Percentiles rank a stretch among this genome's conserved stretches.
These are phyloP conservation scores for Tuber brumale DNA, from an alignment of 495 filamentous ascomycete species.

Conservation along the genomic window DNA sequence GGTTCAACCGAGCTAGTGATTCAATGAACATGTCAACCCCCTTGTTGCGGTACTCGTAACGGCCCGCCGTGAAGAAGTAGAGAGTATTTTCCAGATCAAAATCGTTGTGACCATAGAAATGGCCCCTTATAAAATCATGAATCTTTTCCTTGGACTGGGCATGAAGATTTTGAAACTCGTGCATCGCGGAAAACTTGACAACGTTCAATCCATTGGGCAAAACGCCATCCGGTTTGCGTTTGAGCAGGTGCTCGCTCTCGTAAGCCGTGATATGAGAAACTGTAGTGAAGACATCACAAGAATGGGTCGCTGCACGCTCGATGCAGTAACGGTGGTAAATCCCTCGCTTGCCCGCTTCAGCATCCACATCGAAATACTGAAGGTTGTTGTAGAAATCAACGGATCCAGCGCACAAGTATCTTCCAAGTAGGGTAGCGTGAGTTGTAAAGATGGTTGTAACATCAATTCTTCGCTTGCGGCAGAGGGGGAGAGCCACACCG, in stretches of 20 bases:
- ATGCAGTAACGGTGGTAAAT: conserved; percentile 99
- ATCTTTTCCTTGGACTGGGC: conserved; percentile 95
- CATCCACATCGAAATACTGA: conserved; percentile 92
- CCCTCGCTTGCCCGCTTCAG: conserved; percentile 92
- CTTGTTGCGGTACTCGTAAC: conserved; percentile 97
- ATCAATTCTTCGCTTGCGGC: conserved; percentile 89
- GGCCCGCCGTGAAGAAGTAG: conserved; percentile 95
- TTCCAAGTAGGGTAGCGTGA: conserved; percentile 86
- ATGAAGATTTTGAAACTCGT: conserved; percentile 98
- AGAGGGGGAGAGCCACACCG: conserved; percentile 88
- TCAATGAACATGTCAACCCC: conserved; percentile 99
- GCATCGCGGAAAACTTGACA: conserved; percentile 96
- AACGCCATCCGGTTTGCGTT: conserved; percentile 95
- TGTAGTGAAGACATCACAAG: conserved; percentile 94
- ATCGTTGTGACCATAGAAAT: conserved; percentile 97
- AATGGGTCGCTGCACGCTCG: conserved; percentile 83
- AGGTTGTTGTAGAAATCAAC: conserved; percentile 99
- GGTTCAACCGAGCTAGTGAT: conserved; percentile 86
- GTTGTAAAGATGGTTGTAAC: conserved; percentile 98
- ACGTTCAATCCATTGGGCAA: conserved; percentile 95
- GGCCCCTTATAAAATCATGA: conserved; percentile 93
- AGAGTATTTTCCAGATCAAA: conserved; percentile 94
- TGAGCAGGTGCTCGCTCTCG: conserved; percentile 93
- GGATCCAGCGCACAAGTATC: conserved; percentile 93
- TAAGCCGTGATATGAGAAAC: conserved; percentile 98